These are phyloP conservation scores for Collybia nuda DNA, from an alignment of 768 basidiomycete genomes.

Conservation along the genomic window DNA sequence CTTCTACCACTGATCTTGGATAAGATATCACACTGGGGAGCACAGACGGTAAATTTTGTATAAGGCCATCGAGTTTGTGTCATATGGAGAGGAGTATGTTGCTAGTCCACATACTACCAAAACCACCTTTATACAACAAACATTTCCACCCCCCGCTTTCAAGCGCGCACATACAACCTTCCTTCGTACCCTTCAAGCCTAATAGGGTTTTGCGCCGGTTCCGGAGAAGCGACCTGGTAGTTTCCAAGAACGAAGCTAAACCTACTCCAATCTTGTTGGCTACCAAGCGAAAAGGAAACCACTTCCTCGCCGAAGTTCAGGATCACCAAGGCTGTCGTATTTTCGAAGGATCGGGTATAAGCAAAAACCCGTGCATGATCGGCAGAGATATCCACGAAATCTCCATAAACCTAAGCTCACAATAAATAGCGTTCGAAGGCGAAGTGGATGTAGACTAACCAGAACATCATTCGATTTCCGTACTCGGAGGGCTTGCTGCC, in stretches of 20 bases:
- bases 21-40: too few relatives aligned
- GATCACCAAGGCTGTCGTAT: slow-evolving; percentile 37
- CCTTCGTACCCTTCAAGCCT: slow-evolving; percentile 32
- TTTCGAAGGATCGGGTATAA: slow-evolving; percentile 43
- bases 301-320: slow-evolving; percentile 45
- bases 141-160: too few relatives aligned
- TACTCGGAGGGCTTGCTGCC: slow-evolving; percentile 50
- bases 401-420: slow-evolving; percentile 53
- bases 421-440: too few relatives aligned
- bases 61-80: too few relatives aligned
- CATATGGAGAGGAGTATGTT: too few relatives aligned
- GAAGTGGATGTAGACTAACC: slow-evolving; percentile 29
- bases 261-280: slow-evolving; percentile 4
- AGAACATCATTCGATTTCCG: slow-evolving; percentile 57
- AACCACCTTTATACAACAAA: too few relatives aligned
- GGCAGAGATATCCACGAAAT: slow-evolving; percentile 49
- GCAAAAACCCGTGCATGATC: slow-evolving; percentile 55
- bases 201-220: not conserved
- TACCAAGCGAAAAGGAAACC: slow-evolving; percentile 16
- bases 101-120: too few relatives aligned
- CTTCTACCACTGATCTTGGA: too few relatives aligned
- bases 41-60: too few relatives aligned
- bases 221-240: slow-evolving; percentile 14
- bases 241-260: slow-evolving; percentile 28
- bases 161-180: slow-evolving; percentile 23